phyloP scores from a whole-genome alignment of 257 asterid genomes.

The Henckelia pumila region DNA sequence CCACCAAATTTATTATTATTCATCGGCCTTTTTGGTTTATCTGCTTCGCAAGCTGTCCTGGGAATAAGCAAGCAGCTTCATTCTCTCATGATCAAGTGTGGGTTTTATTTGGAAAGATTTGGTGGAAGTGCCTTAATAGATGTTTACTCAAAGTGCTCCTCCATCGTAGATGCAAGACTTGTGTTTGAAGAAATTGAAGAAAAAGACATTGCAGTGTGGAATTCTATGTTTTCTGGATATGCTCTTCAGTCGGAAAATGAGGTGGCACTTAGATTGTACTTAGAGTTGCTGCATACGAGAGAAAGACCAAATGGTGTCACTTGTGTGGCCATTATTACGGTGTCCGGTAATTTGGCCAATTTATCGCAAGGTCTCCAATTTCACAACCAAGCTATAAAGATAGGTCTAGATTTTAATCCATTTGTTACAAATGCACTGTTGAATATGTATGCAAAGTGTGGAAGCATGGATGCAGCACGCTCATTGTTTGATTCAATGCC shows the following conservation, averaged over 20 bases:
- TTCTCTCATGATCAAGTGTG: conserved; percentile 29
- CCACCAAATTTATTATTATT: conserved; percentile 36
- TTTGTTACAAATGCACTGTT: conserved; percentile 40
- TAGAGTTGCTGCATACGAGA: conserved; percentile 13
- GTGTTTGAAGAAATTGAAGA: conserved; percentile 29
- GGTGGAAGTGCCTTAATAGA: conserved; percentile 34
- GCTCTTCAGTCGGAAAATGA: conserved; percentile 27
- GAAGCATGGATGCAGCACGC: conserved; percentile 31
- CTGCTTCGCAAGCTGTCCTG: conserved; percentile 29
- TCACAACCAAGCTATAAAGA: conserved; percentile 38
- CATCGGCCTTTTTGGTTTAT: conserved; percentile 42
- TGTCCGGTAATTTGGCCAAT: conserved; percentile 32
- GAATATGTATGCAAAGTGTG: conserved; percentile 54
- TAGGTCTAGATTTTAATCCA: conserved; percentile 34
- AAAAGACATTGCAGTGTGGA: conserved; percentile 38
- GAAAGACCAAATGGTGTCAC: conserved; percentile 28
- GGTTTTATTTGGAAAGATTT: conserved; percentile 30
- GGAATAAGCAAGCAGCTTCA: conserved; percentile 33
- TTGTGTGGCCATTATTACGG: conserved; percentile 27
- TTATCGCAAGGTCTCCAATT: conserved; percentile 38
- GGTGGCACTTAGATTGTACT: conserved; percentile 33
- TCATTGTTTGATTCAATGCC: conserved; percentile 5
- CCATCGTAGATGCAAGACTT: conserved; percentile 28
- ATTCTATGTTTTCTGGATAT: conserved; percentile 32
- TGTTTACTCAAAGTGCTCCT: conserved; percentile 31